A percentile compares a stretch with the other conserved stretches of the same genome.
Conservation (phyloP, 2,329 filamentous ascomycete genomes). For the Aspergillus quadrilineatus region DNA sequence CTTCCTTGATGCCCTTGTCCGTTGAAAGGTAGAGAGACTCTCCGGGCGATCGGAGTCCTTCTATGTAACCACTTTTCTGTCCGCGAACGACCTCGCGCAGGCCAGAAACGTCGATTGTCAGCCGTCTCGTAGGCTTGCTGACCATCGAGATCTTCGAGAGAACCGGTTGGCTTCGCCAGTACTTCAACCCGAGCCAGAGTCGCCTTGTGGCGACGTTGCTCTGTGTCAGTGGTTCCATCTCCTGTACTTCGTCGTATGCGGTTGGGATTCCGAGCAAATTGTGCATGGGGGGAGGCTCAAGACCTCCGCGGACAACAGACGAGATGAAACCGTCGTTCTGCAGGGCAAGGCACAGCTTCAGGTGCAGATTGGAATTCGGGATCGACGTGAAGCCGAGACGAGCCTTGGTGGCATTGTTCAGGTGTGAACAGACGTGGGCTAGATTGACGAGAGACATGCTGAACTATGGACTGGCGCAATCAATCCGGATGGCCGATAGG, state of each 20-base stretch:
- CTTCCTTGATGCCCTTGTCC: constrained; percentile 74
- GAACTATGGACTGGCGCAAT: constrained; percentile 17
- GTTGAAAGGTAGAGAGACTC: constrained; percentile 82
- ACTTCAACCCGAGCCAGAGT: constrained; percentile 88
- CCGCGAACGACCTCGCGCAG: constrained; percentile 69
- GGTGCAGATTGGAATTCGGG: constrained; percentile 76
- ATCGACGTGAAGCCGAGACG: constrained; percentile 81
- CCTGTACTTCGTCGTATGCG: constrained; percentile 37
- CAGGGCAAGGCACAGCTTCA: constrained; percentile 70
- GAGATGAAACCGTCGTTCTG: constrained; percentile 81
- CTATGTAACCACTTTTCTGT: constrained; percentile 63
- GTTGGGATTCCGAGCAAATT: constrained; percentile 54
- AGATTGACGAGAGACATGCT: constrained; percentile 73
- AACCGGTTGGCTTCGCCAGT: constrained; percentile 80
- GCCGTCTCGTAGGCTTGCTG: constrained; percentile 70
- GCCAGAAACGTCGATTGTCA: constrained; percentile 64
- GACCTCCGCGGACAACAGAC: constrained; percentile 71
- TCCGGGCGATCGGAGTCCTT: constrained; percentile 71
- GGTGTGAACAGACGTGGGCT: constrained; percentile 79
- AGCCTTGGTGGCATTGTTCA: constrained; percentile 85
- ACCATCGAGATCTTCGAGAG: constrained; percentile 65
- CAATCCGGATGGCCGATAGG: constrained; percentile 20
- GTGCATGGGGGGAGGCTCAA: constrained; percentile 54
- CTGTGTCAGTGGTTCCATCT: constrained; percentile 58
- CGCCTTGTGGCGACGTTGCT: constrained; percentile 72